phyloP scores from a whole-genome alignment of 106 monocot species.

The Chionographis japonica region DNA sequence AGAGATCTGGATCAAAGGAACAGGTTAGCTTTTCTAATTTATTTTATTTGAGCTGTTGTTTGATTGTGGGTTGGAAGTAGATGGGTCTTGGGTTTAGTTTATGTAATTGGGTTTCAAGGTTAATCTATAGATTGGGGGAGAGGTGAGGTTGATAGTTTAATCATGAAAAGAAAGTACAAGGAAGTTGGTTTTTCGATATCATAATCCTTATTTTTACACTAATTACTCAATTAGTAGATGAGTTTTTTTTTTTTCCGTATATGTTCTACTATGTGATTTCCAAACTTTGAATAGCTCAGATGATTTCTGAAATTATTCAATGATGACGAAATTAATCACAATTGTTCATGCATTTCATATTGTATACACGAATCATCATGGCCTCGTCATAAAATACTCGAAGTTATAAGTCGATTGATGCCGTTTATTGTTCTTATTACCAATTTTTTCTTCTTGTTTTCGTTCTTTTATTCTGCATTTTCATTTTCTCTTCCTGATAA shows the following conservation, averaged over 20 bases:
- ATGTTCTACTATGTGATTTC: not conserved
- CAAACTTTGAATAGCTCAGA: too few relatives aligned
- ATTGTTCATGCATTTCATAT: too few relatives aligned
- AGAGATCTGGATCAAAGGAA: slow-evolving; percentile 86
- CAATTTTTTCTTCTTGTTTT: too few relatives aligned
- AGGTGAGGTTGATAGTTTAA: not conserved
- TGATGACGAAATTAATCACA: too few relatives aligned
- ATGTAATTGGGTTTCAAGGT: slow-evolving; percentile 13
- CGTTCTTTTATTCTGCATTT: too few relatives aligned
- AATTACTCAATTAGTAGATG: not conserved
- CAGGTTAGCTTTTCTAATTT: slow-evolving; percentile 19
- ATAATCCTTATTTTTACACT: slow-evolving; percentile 6
- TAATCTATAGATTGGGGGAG: not conserved
- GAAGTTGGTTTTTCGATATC: slow-evolving; percentile 15
- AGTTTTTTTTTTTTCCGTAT: slow-evolving; percentile 1
- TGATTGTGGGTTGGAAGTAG: slow-evolving; percentile 15
- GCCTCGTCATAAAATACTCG: too few relatives aligned
- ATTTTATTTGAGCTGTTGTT: slow-evolving; percentile 1
- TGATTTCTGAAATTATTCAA: too few relatives aligned
- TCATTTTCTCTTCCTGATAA: too few relatives aligned
- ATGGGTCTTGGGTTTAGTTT: slow-evolving; percentile 5
- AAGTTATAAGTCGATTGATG: too few relatives aligned
- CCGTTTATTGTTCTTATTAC: too few relatives aligned
- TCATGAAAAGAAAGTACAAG: slow-evolving; percentile 9
- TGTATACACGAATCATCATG: too few relatives aligned